Evolutionary conservation across 2,329 filamentous ascomycete species (phyloP), one percentile per base, ranked within the genome.

Genomic region (Tolypocladium capitatum): DNA sequence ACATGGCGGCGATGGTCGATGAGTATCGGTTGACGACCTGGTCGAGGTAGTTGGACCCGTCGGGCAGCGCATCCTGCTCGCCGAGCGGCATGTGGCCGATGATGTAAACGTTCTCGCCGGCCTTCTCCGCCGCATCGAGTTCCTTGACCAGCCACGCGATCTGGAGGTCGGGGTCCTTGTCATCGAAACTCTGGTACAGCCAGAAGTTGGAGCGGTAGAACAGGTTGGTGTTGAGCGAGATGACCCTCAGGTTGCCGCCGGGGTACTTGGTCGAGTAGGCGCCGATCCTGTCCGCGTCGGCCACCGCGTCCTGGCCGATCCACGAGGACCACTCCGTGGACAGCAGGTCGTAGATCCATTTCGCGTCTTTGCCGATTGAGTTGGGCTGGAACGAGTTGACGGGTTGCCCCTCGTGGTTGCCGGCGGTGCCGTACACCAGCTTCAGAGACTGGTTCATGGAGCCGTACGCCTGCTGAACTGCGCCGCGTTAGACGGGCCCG

Each of bases 171-270:
- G 74, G 75, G 54, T 79, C 75, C 18, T 58, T 65, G 72, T 73
- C 2, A 67, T 65, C 43, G 32, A 46, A 48, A 32, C 71, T 65
- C 51, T 71, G 64, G 54, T 76, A 80, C 33, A 75, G 56, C 64
- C 71, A 76, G 57, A 72, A 75, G 61, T 81, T 80, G 49, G 70
- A 61, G 18, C 66, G 68, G 59, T 80, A 80, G 61, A 73, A 78
- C 49, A 79, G 58, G 55, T 79, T 76, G 24, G 73, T 78, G 63
- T 76, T 79, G 53, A 80, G 63, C 5, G 75, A 77, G 57, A 80
- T 78, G 54, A 81, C 62, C n/a, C 74, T 68, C 24, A 80, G 63
- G 49, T 74, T 73, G 13, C 64, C 66, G 24, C 57, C 53, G 3
- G 68, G 62, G 34, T 70, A 63, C 44, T 64, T 60, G 7, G 67